Evolutionary conservation across 2,329 filamentous ascomycete species (phyloP), one percentile per base, ranked within the genome.

Genomic region (Penicillium sp.): DNA sequence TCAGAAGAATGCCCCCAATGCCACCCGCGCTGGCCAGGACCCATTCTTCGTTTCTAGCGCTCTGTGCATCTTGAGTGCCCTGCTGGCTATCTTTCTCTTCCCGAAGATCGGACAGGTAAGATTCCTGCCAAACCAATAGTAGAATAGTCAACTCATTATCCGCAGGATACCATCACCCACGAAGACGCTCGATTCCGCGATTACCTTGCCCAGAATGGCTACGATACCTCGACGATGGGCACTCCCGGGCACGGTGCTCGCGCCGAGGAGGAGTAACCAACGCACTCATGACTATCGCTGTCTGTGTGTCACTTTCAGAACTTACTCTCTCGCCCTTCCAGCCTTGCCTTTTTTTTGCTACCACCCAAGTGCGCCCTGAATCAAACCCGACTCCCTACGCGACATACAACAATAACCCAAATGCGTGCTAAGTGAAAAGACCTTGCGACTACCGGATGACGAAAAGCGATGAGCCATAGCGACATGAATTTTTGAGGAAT

Each of bases 1-100:
- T 52, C 73, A 78, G 56, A 75, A 79, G 23, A 80, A 85, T 47
- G 82, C 81, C 0, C 86, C 79, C 51, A 77, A 81, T 49, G 73
- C 75, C 0, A 75, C 83, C 18, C 80, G 83, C 18, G 80, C 81
- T 5, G 90, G 90, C 1, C 91, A 96, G 69, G 91, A 95, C 62
- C 92, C 92, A 0, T 97, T 96, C 77, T 96, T 87, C 72, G 90
- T 97, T n/a, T 87, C 87, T 2, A 89, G 87, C 34, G 79, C 83
- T 21, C 73, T 96, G 51, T 94, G 90, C 62, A 73, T 95, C n/a
- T 78, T 96, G 45, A 87, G 86, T 2, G 91, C 90, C 0, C 73
- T 77, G 9, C 71, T 92, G 24, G 84, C 85, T 1, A 76, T 88
- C 8, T 83, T 91, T 64, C 82, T 83, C 54, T 73, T 96, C 46